Conservation (phyloP, 2,329 filamentous ascomycete species). For the Aspergillus flavus region DNA sequence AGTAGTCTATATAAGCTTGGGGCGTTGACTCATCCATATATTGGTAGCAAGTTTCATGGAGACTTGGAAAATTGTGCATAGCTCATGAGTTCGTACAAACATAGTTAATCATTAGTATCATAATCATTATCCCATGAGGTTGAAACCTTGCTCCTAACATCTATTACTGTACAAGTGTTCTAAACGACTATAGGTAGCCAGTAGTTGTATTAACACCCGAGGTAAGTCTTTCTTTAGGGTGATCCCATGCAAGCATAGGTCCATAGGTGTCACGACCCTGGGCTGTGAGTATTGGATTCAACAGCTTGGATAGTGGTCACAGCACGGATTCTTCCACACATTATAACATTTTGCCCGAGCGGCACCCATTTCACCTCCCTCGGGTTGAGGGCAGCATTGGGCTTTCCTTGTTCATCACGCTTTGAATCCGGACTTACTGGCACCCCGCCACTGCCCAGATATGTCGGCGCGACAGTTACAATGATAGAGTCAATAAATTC, state of each 20-base stretch:
- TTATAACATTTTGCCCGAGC: constrained; percentile 78
- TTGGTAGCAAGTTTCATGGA: neutral
- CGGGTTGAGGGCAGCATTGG: constrained; percentile 66
- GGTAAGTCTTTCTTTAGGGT: neutral
- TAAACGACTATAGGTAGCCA: neutral
- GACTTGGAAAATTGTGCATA: neutral
- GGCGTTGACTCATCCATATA: neutral
- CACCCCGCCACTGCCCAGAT: constrained; percentile 83
- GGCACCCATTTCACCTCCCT: constrained; percentile 72
- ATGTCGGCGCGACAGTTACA: constrained; percentile 85
- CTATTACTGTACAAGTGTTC: neutral
- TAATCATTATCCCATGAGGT: neutral
- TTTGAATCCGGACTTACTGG: constrained; percentile 70
- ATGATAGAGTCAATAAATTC: constrained; percentile 75
- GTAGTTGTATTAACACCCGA: neutral
- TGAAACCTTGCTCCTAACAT: neutral
- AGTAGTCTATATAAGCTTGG: neutral
- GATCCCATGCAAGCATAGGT: neutral
- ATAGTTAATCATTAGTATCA: neutral
- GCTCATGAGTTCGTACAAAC: neutral
- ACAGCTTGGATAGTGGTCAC: neutral
- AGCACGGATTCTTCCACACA: constrained; percentile 66
- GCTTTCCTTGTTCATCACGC: constrained; percentile 52
- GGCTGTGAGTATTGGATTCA: constrained; percentile 6
- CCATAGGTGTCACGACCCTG: constrained; percentile 1